These are phyloP conservation scores for Chrysanthemum lavandulifolium DNA, from an alignment of 129 eudicot species.

Conservation along the genomic window DNA sequence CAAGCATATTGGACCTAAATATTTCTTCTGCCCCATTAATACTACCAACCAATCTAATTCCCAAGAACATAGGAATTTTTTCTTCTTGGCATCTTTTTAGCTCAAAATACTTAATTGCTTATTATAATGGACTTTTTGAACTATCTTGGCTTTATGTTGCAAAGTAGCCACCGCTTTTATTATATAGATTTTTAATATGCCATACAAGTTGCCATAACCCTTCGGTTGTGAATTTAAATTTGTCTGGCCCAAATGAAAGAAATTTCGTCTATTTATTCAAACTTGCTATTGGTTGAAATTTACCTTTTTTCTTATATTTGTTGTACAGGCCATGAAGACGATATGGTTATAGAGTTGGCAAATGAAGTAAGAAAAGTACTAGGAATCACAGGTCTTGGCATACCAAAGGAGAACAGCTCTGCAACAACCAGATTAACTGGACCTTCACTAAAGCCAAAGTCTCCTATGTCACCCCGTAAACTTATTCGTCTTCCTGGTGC, in stretches of 20 bases:
- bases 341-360: constrained; percentile 82
- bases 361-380: constrained; percentile 89
- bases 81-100: not conserved
- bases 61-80: not conserved
- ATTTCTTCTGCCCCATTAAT: not conserved
- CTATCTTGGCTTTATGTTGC: too few species aligned
- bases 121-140: not conserved
- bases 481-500: constrained; percentile 50
- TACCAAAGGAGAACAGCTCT: constrained; percentile 36
- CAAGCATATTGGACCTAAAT: not conserved
- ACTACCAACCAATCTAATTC: not conserved
- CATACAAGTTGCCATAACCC: too few species aligned
- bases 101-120: not conserved
- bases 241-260: too few species aligned
- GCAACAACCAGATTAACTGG: constrained; percentile 41
- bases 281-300: too few species aligned
- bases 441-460: constrained; percentile 42
- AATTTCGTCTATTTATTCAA: too few species aligned
- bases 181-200: not conserved
- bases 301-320: not conserved
- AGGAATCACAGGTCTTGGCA: constrained; percentile 33
- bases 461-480: constrained; percentile 50
- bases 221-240: too few species aligned
- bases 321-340: constrained; percentile 84
- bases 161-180: too few species aligned